Evolutionary conservation across 139 green algal genomes (phyloP).

Genomic region (Yamagishiella unicocca): DNA sequence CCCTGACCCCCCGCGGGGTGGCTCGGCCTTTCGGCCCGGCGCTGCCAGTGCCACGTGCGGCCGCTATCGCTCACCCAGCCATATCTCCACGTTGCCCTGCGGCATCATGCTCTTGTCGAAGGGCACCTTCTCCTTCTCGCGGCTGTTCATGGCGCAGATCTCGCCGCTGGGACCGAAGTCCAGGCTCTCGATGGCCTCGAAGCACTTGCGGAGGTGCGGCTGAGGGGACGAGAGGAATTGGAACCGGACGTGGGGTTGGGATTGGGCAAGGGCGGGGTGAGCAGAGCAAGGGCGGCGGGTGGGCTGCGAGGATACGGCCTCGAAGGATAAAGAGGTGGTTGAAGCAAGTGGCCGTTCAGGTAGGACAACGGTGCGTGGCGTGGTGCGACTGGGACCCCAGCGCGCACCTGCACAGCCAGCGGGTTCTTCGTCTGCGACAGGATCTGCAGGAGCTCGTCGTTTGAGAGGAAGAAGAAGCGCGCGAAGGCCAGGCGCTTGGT

Average conservation of each 20-base stretch:
- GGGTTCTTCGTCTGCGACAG: constrained; percentile 84
- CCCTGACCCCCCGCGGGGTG: too few relatives aligned
- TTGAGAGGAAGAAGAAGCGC: constrained; percentile 90
- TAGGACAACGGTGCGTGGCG: background rate
- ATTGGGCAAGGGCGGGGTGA: background rate
- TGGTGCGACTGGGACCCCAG: background rate
- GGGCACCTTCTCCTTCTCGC: constrained; percentile 76
- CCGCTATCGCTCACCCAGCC: constrained; percentile 80
- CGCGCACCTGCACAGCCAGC: constrained; percentile 64
- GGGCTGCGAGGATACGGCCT: background rate
- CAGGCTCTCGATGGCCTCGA: constrained; percentile 87
- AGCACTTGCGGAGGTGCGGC: constrained; percentile 89
- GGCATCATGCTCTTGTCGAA: constrained; percentile 78
- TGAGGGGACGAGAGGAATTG: constrained; percentile 45
- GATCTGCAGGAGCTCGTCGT: constrained; percentile 89
- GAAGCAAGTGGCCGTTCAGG: background rate
- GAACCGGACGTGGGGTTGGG: background rate
- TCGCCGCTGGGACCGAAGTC: constrained; percentile 78
- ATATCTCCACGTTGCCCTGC: constrained; percentile 83
- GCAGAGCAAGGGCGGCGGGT: background rate
- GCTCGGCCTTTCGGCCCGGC: too few relatives aligned
- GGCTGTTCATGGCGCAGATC: constrained; percentile 83
- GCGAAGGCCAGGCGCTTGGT: constrained; percentile 83
- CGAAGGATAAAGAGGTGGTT: too few relatives aligned
- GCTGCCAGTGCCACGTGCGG: too few relatives aligned